A percentile compares a stretch with the other conserved stretches of the same genome.
Conservation (phyloP, 148 eudicot species). For the Beta vulgaris region DNA sequence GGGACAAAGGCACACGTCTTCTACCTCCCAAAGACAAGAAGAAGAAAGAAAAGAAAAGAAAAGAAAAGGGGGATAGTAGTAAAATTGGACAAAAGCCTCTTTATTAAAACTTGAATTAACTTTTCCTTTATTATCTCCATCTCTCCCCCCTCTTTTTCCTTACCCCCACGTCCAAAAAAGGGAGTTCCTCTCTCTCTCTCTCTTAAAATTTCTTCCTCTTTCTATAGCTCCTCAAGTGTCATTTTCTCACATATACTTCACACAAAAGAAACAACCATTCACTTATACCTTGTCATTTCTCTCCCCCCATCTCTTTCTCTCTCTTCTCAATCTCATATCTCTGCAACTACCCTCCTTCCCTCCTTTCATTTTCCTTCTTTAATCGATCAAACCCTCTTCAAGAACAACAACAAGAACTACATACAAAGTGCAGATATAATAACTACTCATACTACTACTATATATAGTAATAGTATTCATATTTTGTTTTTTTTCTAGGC, state of each 20-base stretch:
- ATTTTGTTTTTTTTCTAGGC: too few species aligned
- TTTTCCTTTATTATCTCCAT: neutral
- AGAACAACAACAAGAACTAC: too few species aligned
- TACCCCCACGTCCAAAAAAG: conserved; percentile 65
- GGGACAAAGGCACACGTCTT: conserved; percentile 20
- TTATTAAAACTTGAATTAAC: neutral
- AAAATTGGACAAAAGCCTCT: conserved; percentile 15
- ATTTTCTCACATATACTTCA: conserved; percentile 91
- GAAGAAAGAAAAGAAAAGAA: neutral
- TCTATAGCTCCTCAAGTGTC: conserved; percentile 47
- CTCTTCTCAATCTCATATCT: conserved; percentile 29
- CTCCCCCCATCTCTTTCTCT: conserved; percentile 15
- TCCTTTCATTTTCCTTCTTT: conserved; percentile 26
- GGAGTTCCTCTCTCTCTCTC: neutral
- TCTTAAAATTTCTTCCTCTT: conserved; percentile 11
- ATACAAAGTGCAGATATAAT: too few species aligned
- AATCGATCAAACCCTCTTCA: neutral
- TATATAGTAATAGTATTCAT: too few species aligned
- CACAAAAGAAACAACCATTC: conserved; percentile 67
- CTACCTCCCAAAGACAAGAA: conserved; percentile 10
- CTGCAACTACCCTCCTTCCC: conserved; percentile 43
- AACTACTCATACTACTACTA: too few species aligned
- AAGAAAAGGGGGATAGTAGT: neutral
- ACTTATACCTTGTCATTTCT: conserved; percentile 42
- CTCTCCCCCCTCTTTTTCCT: neutral